Conservation (phyloP, 1,284 basidiomycete genomes). For the Papiliotrema fonsecae region DNA sequence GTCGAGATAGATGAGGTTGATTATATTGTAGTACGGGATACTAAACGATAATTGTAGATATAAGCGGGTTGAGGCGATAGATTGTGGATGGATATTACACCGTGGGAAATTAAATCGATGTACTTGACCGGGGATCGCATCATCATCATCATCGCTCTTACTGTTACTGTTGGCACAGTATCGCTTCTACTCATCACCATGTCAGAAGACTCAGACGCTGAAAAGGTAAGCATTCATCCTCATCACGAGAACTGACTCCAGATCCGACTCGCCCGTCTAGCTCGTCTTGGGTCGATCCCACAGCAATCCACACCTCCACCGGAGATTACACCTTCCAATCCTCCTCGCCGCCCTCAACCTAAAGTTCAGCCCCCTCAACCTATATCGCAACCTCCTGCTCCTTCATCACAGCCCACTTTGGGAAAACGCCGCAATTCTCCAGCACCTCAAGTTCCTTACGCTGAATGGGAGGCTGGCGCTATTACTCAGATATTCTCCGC, state of each 20-base stretch:
- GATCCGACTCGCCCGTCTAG: slow-evolving; percentile 19
- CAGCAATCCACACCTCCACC: slow-evolving; percentile 13
- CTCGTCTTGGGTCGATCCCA: slow-evolving; percentile 15
- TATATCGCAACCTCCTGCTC: background rate
- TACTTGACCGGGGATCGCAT: too few relatives aligned
- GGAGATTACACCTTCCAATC: slow-evolving; percentile 3
- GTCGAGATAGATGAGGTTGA: too few relatives aligned
- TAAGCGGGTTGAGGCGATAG: too few relatives aligned
- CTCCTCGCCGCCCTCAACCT: slow-evolving; percentile 1
- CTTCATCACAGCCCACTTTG: too few relatives aligned
- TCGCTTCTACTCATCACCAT: slow-evolving; percentile 5
- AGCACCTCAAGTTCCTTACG: slow-evolving; percentile 54
- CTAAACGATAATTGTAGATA: too few relatives aligned
- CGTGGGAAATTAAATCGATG: too few relatives aligned
- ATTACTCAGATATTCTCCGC: slow-evolving; percentile 67
- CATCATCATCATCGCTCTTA: too few relatives aligned
- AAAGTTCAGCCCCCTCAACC: background rate
- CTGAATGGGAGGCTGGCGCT: slow-evolving; percentile 69
- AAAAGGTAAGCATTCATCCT: slow-evolving; percentile 12
- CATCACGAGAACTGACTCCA: slow-evolving; percentile 1
- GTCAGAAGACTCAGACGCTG: slow-evolving; percentile 14
- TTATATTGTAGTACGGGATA: too few relatives aligned
- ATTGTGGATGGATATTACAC: too few relatives aligned
- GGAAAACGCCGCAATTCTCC: too few relatives aligned
- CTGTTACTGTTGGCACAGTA: too few relatives aligned